Evolutionary conservation across 148 eudicot species (phyloP).

Genomic region (Vaccinium macrocarpon): DNA sequence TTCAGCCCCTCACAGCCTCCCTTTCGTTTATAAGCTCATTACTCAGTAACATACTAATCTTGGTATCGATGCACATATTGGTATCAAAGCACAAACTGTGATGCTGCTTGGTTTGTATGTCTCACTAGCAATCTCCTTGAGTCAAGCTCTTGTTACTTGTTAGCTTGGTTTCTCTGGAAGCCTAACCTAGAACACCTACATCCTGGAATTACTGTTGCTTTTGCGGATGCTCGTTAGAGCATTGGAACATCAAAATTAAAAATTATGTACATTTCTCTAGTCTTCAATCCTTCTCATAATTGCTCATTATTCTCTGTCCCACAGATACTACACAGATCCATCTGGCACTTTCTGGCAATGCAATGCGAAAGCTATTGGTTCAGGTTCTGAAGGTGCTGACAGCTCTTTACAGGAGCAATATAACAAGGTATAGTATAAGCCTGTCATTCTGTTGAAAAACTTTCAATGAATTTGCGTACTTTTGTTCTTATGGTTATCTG

Average conservation of each 20-base stretch:
- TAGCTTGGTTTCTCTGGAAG: neutral
- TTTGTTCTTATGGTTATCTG: neutral
- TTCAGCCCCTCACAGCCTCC: neutral
- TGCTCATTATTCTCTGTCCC: neutral
- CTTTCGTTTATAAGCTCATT: neutral
- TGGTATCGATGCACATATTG: neutral
- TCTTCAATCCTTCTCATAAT: neutral
- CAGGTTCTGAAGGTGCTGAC: constrained; percentile 73
- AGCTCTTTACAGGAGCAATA: constrained; percentile 65
- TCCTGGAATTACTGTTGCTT: neutral
- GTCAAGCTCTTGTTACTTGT: neutral
- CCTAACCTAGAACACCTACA: neutral
- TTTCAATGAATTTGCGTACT: neutral
- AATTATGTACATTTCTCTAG: neutral
- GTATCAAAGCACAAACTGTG: neutral
- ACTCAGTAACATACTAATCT: neutral
- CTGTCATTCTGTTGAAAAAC: neutral
- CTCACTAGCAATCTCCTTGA: neutral
- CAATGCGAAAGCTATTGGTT: constrained; percentile 63
- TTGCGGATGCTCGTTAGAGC: neutral
- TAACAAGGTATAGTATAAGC: constrained; percentile 36
- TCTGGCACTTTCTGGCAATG: constrained; percentile 72
- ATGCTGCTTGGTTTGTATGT: neutral
- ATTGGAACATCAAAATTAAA: neutral
- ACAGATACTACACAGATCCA: constrained; percentile 64